Conservation (phyloP, 441 rosid species). For the Croton laevigatus region DNA sequence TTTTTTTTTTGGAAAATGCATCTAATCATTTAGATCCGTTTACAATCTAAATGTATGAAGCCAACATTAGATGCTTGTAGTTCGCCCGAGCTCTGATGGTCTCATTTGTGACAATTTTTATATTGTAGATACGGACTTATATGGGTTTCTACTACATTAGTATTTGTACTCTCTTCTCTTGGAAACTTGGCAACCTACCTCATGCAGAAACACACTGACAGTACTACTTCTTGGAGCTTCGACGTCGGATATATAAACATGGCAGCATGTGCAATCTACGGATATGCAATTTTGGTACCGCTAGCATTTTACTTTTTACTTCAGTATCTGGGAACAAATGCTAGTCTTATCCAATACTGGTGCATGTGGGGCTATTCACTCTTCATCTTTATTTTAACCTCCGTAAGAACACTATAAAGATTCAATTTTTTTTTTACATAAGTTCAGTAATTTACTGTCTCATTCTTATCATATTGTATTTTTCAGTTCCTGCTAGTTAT, state of each 20-base stretch:
- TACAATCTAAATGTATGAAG: background rate
- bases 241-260: constrained; percentile 80
- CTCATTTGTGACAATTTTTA: constrained; percentile 13
- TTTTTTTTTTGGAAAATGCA: background rate
- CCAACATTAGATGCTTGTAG: background rate
- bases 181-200: constrained; percentile 91
- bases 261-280: constrained; percentile 63
- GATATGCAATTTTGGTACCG: constrained; percentile 75
- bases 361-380: constrained; percentile 99
- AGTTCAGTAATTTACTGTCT: constrained; percentile 1
- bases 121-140: constrained; percentile 72
- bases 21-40: background rate
- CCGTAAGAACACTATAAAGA: constrained; percentile 46
- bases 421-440: too few relatives aligned
- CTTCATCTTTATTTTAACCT: constrained; percentile 53
- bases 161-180: constrained; percentile 71
- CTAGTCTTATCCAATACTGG: constrained; percentile 80
- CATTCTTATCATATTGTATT: constrained; percentile 9
- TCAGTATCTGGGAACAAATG: constrained; percentile 69
- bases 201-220: constrained; percentile 50
- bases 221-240: constrained; percentile 66
- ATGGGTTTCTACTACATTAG: constrained; percentile 91
- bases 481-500: constrained; percentile 76
- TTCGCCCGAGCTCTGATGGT: constrained; percentile 1
- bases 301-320: constrained; percentile 81